Base-by-base conservation (phyloP, 305 asterid genomes). In the Galium porrigens region DNA sequence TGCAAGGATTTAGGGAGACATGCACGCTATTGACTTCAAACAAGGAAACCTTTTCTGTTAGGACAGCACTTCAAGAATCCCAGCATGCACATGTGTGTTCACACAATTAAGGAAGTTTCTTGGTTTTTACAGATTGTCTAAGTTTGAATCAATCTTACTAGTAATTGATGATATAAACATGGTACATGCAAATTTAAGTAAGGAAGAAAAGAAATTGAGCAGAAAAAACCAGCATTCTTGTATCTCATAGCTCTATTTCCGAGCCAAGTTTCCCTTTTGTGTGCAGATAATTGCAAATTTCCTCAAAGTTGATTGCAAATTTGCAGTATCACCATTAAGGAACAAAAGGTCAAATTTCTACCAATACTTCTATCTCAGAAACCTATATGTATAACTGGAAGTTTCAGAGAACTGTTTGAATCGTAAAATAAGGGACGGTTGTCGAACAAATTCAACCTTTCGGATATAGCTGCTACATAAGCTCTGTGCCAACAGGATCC, bases 401-500 rank as follows among this genome's bases (percentile, higher is more conserved):
- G 14, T 61, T 27, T 65, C 18, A 34, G 39, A 37, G 42, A 9
- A 39, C 25, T 62, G 54, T 41, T 42, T 62, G 37, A 15, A 6
- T 11, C 10, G 22, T 3, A 42, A 36, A n/a, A 22, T 18, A 15
- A 27, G 30, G 15, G 27, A n/a, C 29, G 9, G 58, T 46, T 63
- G 14, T 63, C 3, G n/a, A 6, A 46, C 15, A 18, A 61, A 36
- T 65, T 29, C 42, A 32, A 66, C 36, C 70, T 33, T 22, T 58
- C 29, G 32, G 4, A 9, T 20, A 18, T 57, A 58, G 36, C 74
- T 36, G 79, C 70, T 83, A 85, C 94, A 87, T 85, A 54, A 87
- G 89, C 81, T 87, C 86, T 22, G 77, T 77, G 74, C 87, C 94
- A 33, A 85, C 74, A 37, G 95, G 95, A 77, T 85, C 95, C 25